These are phyloP conservation scores for Immersiella caudata DNA, from an alignment of 495 filamentous ascomycete genomes.

Conservation along the genomic window DNA sequence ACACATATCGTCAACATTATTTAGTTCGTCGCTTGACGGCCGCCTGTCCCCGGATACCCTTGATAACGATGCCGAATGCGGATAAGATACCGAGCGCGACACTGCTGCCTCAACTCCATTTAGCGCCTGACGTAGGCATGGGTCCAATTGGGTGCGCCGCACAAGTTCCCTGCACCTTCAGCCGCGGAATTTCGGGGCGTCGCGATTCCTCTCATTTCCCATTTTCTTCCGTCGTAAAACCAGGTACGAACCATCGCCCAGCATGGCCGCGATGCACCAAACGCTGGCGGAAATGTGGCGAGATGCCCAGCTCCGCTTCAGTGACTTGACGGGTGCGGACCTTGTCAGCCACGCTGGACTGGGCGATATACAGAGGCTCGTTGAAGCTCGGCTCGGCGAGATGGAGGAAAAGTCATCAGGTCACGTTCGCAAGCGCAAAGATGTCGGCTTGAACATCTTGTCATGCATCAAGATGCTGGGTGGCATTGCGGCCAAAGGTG, in stretches of 20 bases:
- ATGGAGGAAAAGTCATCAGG: not conserved
- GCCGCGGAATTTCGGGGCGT: not conserved
- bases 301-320: constrained; percentile 4
- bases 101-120: not conserved
- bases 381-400: not conserved
- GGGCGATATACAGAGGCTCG: not conserved
- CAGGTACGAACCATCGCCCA: not conserved
- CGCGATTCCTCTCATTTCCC: not conserved
- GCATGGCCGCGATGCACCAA: not conserved
- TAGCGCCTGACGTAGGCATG: not conserved
- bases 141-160: not conserved
- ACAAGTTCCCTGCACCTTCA: not conserved
- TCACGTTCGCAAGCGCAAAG: not conserved
- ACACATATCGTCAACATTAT: too few relatives aligned
- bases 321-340: not conserved
- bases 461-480: constrained; percentile 5
- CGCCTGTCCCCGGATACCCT: too few relatives aligned
- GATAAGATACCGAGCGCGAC: not conserved
- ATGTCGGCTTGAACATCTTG: constrained; percentile 4
- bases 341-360: not conserved
- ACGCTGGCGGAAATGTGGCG: constrained; percentile 1
- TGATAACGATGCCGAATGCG: not conserved
- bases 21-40: too few relatives aligned
- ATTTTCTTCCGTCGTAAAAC: not conserved
- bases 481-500: constrained; percentile 1